These are phyloP conservation scores for Lasiosphaeria miniovina DNA, from an alignment of 495 filamentous ascomycete species.

Conservation along the genomic window DNA sequence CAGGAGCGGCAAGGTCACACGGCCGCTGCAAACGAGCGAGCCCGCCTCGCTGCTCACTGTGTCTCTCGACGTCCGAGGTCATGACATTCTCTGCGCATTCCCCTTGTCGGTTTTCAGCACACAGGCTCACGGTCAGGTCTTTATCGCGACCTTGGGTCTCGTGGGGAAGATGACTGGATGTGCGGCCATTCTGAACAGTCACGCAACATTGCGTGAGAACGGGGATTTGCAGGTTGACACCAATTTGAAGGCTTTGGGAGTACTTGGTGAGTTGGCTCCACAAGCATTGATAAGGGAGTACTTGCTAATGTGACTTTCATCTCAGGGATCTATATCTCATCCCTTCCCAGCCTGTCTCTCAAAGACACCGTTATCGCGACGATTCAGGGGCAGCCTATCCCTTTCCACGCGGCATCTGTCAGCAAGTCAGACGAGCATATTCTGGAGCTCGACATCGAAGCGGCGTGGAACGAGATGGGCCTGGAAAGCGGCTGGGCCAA, in stretches of 20 bases:
- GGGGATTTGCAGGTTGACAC: slow-evolving; percentile 61
- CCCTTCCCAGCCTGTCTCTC: slow-evolving; percentile 57
- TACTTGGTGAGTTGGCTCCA: slow-evolving; percentile 56
- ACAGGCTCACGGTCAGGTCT: slow-evolving; percentile 33
- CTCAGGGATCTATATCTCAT: slow-evolving; percentile 67
- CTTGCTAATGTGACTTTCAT: neutral
- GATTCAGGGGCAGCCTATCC: slow-evolving; percentile 67
- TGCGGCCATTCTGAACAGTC: slow-evolving; percentile 64
- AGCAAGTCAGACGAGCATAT: slow-evolving; percentile 55
- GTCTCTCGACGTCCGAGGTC: slow-evolving; percentile 60
- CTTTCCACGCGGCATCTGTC: slow-evolving; percentile 60
- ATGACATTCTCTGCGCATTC: slow-evolving; percentile 79
- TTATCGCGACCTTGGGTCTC: slow-evolving; percentile 71
- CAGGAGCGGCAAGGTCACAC: slow-evolving; percentile 60
- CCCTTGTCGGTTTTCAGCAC: slow-evolving; percentile 57
- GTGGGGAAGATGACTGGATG: slow-evolving; percentile 87
- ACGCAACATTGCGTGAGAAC: slow-evolving; percentile 54
- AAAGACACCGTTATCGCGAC: slow-evolving; percentile 70
- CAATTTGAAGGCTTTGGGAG: slow-evolving; percentile 76
- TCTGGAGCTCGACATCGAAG: slow-evolving; percentile 71
- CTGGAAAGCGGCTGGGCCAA: slow-evolving; percentile 77
- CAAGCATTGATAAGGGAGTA: neutral
- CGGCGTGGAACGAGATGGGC: slow-evolving; percentile 74
- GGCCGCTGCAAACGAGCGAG: slow-evolving; percentile 39
- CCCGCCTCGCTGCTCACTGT: slow-evolving; percentile 52